Evolutionary conservation across 75 land plant genomes (phyloP).

Genomic region (Pseudotsuga menziesii): DNA sequence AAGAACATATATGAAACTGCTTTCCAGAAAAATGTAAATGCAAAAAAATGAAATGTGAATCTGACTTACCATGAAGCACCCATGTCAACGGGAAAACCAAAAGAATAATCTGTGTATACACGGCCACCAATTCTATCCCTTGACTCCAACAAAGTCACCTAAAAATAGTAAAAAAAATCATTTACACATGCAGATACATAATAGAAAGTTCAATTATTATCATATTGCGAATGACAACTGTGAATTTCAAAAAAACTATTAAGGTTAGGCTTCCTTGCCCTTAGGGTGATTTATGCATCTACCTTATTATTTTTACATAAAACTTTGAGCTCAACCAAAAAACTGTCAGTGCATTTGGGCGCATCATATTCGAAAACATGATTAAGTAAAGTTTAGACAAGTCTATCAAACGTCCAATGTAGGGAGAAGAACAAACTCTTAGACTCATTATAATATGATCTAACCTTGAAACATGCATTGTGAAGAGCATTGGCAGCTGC

Average conservation of each 20-base stretch:
- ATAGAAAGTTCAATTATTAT: no score
- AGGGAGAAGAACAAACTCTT: neutral
- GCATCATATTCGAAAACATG: slow-evolving; percentile 4
- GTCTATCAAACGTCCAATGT: neutral
- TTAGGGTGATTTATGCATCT: no score
- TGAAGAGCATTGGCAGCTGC: slow-evolving; percentile 47
- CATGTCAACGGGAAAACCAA: slow-evolving; percentile 55
- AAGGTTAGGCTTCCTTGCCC: no score
- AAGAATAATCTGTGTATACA: slow-evolving; percentile 39
- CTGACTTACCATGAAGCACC: slow-evolving; percentile 43
- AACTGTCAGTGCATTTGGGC: no score
- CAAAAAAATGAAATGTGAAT: neutral
- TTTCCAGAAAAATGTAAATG: no score
- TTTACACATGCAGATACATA: no score
- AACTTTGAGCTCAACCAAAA: no score
- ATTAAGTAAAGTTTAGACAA: neutral
- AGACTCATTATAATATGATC: neutral
- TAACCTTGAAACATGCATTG: slow-evolving; percentile 42
- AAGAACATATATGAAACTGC: no score
- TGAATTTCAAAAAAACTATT: no score
- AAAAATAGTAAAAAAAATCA: neutral
- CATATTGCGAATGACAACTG: no score
- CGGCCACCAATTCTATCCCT: slow-evolving; percentile 51
- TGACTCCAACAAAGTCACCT: slow-evolving; percentile 48
- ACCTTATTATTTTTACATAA: no score